Evolutionary conservation across 352 stramenopile species (phyloP).

Genomic region (Blastocystis sp.): DNA sequence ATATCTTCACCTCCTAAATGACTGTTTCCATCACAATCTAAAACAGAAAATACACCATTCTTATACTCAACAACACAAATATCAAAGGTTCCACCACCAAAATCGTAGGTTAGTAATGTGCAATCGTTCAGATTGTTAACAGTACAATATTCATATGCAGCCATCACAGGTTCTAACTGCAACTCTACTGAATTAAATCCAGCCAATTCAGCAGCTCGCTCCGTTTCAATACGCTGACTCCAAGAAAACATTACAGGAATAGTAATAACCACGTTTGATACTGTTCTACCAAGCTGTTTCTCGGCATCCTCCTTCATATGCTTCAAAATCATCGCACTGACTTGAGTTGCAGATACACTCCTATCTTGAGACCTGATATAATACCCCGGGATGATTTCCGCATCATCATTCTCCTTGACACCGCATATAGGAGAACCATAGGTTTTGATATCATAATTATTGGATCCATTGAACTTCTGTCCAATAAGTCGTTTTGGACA

Average conservation of each 20-base stretch:
- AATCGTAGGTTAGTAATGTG: constrained; percentile 32
- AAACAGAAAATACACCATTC: not conserved
- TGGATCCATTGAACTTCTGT: not conserved
- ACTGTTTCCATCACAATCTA: not conserved
- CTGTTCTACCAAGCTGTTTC: not conserved
- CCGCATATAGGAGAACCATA: not conserved
- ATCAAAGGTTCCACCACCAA: constrained; percentile 49
- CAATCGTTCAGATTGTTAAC: not conserved
- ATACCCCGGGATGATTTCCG: not conserved
- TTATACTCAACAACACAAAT: not conserved
- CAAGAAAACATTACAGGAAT: constrained; percentile 22
- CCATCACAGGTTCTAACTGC: constrained; percentile 42
- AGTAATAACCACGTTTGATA: not conserved
- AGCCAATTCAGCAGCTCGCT: constrained; percentile 1
- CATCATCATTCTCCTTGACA: not conserved
- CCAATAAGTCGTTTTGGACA: constrained; percentile 49
- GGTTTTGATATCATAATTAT: not conserved
- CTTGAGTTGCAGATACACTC: not conserved
- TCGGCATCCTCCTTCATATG: constrained; percentile 11
- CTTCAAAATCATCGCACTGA: constrained; percentile 23
- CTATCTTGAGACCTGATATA: not conserved
- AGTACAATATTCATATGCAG: constrained; percentile 35
- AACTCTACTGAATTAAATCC: not conserved
- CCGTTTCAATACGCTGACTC: constrained; percentile 21
- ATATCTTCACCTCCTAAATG: constrained; percentile 23